A percentile compares a stretch with the other conserved stretches of the same genome.
These are phyloP conservation scores for Pyrenophora seminiperda DNA, from an alignment of 2,329 filamentous ascomycete species.

Conservation along the genomic window DNA sequence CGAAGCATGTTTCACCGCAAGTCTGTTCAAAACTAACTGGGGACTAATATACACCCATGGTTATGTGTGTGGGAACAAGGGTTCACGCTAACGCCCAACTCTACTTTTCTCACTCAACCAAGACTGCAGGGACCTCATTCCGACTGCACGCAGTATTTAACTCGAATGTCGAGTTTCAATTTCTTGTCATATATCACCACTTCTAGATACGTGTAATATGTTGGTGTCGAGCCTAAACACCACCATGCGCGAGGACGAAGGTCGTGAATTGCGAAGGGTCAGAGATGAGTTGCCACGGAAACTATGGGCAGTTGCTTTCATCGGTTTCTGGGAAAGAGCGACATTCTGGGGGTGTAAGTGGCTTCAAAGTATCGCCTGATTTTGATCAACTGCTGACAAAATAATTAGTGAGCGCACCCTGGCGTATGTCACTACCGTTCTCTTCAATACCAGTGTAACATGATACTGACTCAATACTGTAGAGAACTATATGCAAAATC, in stretches of 20 bases:
- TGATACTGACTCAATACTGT: conserved; percentile 4
- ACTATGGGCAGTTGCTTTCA: conserved; percentile 33
- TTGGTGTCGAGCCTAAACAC: conserved; percentile 3
- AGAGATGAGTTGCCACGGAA: conserved; percentile 29
- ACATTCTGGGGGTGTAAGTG: conserved; percentile 34
- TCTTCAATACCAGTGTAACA: not conserved
- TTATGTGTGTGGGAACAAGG: no score
- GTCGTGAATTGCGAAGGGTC: conserved; percentile 24
- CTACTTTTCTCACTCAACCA: not conserved
- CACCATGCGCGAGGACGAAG: not conserved
- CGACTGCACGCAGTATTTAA: not conserved
- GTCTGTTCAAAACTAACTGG: not conserved
- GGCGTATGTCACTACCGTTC: conserved; percentile 31
- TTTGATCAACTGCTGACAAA: conserved; percentile 8
- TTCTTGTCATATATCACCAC: no score
- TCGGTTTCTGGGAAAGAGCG: conserved; percentile 36
- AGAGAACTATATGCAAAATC: conserved; percentile 54
- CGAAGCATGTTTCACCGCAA: conserved; percentile 7
- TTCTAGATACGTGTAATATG: no score
- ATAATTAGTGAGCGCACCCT: conserved; percentile 34
- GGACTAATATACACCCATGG: not conserved
- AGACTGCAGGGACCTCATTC: not conserved
- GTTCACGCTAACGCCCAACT: not conserved
- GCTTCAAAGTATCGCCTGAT: conserved; percentile 1
- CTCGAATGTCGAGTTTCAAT: not conserved